phyloP scores from a whole-genome alignment of 1,284 basidiomycete species.

The Trametes polyzona region DNA sequence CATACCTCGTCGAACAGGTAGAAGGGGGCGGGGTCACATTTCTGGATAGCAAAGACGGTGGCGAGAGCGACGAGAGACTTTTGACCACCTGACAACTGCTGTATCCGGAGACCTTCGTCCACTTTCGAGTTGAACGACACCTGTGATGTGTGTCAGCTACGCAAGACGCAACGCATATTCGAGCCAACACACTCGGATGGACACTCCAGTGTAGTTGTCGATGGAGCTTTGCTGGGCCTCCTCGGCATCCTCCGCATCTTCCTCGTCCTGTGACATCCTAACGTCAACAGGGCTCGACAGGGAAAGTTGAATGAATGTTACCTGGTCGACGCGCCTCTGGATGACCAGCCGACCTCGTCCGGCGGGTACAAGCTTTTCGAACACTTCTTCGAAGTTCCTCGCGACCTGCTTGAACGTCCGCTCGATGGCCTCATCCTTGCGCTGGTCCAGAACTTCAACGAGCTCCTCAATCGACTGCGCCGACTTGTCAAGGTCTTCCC shows the following conservation, averaged over 20 bases:
- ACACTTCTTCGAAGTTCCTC: constrained; percentile 96
- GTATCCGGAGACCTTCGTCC: constrained; percentile 94
- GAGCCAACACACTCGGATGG: constrained; percentile 71
- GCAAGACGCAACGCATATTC: neutral
- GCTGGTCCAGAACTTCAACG: constrained; percentile 93
- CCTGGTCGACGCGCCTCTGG: constrained; percentile 86
- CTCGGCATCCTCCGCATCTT: constrained; percentile 66
- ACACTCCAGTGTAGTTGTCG: constrained; percentile 96
- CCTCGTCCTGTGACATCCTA: constrained; percentile 57
- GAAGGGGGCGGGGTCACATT: constrained; percentile 99
- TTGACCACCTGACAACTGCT: constrained; percentile 97
- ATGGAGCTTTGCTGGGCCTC: constrained; percentile 77
- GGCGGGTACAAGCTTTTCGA: constrained; percentile 95
- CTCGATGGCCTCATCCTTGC: constrained; percentile 99
- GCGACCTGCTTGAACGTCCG: constrained; percentile 98
- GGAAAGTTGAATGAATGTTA: constrained; percentile 36
- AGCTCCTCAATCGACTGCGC: constrained; percentile 91
- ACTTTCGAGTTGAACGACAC: constrained; percentile 99
- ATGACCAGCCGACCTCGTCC: constrained; percentile 92
- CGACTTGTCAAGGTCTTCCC: constrained; percentile 90
- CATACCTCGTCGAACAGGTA: constrained; percentile 97
- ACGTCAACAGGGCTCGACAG: neutral
- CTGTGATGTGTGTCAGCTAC: constrained; percentile 37
- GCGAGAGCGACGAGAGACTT: constrained; percentile 97
- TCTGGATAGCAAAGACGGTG: constrained; percentile 98